Evolutionary conservation across 2,329 filamentous ascomycete species (phyloP).

Genomic region (Fusarium devonianum): DNA sequence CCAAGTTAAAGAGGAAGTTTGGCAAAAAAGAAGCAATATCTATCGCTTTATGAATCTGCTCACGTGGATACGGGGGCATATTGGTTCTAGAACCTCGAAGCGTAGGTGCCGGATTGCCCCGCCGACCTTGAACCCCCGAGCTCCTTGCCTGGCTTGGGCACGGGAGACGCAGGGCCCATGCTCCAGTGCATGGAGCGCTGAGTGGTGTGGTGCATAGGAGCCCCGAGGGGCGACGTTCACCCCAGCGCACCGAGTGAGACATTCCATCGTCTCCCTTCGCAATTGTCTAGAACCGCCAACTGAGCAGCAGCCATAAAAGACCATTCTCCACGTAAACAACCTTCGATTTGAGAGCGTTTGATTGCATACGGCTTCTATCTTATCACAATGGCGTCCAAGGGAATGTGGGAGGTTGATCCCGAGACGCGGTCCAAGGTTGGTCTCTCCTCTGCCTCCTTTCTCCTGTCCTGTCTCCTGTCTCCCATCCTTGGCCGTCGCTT

Average conservation of each 20-base stretch:
- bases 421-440: conserved; percentile 93
- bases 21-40: too few relatives aligned
- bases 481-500: conserved; percentile 1
- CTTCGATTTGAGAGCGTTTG: conserved; percentile 2
- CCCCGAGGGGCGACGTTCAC: conserved; percentile 2
- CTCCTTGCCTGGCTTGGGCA: conserved; percentile 14
- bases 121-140: conserved; percentile 24
- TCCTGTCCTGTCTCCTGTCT: conserved; percentile 8
- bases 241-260: conserved; percentile 24
- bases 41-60: too few relatives aligned
- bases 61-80: conserved; percentile 12
- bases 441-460: conserved; percentile 15
- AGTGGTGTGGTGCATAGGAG: conserved; percentile 28
- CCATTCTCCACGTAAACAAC: conserved; percentile 7
- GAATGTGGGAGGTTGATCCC: conserved; percentile 98
- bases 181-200: conserved; percentile 20
- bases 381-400: conserved; percentile 68
- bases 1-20: too few relatives aligned
- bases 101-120: conserved; percentile 21
- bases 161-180: conserved; percentile 20
- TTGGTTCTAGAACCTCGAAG: conserved; percentile 20
- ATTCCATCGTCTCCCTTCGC: conserved; percentile 31
- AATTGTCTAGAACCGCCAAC: conserved; percentile 22
- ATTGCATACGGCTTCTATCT: conserved; percentile 7
- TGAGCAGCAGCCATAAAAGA: conserved; percentile 24